Base-by-base conservation (phyloP, 2,329 filamentous ascomycete genomes). In the Grosmannia clavigera region DNA sequence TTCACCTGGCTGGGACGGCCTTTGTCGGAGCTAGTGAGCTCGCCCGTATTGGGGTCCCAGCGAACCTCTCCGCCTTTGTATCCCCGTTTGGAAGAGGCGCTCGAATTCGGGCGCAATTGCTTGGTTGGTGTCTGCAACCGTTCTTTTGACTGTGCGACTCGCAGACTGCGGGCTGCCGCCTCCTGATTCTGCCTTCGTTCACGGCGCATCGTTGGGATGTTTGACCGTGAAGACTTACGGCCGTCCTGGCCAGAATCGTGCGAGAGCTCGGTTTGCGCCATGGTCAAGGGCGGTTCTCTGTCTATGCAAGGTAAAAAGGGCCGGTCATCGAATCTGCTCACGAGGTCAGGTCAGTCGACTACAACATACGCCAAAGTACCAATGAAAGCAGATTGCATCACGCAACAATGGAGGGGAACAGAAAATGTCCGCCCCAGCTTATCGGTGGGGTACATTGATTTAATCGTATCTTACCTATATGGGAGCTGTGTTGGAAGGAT, bases 41-140 rank as follows among this genome's bases (percentile, higher is more conserved):
- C 85, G 10, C 83, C 85, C 3, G 85, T 85, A 68, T 81, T 82
- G 55, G 80, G 80, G 71, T 89, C 84, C 84, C 84, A 87, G 64
- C 76, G 74, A 27, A 76, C 77, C 62, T 79, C 75, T 57, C 71
- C 69, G 38, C 68, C 68, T 54, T 70, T 67, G 43, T 66, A 67
- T n/a, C 62, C 62, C 7, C 64, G 63, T 29, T 31, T 60, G 2
- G 62, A 63, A 19, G 58, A 60, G 1, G 56, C 38, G 7, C 55
- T 61, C 11, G 56, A 61, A 25, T 61, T 51, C 40, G 64, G 60
- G 40, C 70, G 68, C 5, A 27, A 25, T 16, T 58, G 65, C 29
- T 70, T 67, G 12, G 69, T 67, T 3, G 27, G 16, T 61, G 35
- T 40, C n/a, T 63, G 62, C 43, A 73, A 64, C 25, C 68, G 72